phyloP scores from a whole-genome alignment of 1,139 yeast genomes.

The Candida sanyaensis region DNA sequence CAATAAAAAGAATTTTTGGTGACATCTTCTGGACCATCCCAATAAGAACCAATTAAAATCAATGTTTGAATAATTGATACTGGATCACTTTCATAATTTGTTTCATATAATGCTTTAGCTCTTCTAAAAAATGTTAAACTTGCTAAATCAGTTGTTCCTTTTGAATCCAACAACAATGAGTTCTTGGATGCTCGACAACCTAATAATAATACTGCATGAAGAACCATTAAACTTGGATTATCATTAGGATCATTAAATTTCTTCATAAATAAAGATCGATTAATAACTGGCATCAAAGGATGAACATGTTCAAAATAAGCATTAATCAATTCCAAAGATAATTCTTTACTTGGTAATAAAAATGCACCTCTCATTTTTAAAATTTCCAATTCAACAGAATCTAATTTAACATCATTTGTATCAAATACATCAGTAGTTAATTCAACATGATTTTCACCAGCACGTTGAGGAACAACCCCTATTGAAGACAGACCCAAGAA shows the following conservation, averaged over 20 bases:
- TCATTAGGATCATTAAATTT: slow-evolving; percentile 57
- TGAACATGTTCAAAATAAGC: slow-evolving; percentile 68
- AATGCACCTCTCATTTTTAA: slow-evolving; percentile 73
- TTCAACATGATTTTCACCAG: slow-evolving; percentile 48
- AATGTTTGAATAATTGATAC: slow-evolving; percentile 66
- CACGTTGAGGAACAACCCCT: slow-evolving; percentile 42
- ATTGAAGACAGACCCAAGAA: slow-evolving; percentile 46
- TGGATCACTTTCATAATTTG: slow-evolving; percentile 73
- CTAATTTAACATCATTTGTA: slow-evolving; percentile 42
- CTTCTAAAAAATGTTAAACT: slow-evolving; percentile 70
- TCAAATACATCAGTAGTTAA: slow-evolving; percentile 46
- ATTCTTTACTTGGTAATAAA: slow-evolving; percentile 59
- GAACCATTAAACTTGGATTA: slow-evolving; percentile 66
- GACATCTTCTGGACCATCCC: slow-evolving; percentile 82
- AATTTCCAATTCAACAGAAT: slow-evolving; percentile 68
- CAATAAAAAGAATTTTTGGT: slow-evolving; percentile 76
- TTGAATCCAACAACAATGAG: slow-evolving; percentile 56
- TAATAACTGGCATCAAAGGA: slow-evolving; percentile 72
- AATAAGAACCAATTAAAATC: slow-evolving; percentile 65
- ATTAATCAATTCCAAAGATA: slow-evolving; percentile 63
- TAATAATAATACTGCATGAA: slow-evolving; percentile 69
- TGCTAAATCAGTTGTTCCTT: slow-evolving; percentile 59
- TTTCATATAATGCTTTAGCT: slow-evolving; percentile 76
- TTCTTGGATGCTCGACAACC: slow-evolving; percentile 67
- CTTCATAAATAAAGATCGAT: slow-evolving; percentile 62